Conservation (phyloP, 805 yeast species). For the Myxozyma udenii region DNA sequence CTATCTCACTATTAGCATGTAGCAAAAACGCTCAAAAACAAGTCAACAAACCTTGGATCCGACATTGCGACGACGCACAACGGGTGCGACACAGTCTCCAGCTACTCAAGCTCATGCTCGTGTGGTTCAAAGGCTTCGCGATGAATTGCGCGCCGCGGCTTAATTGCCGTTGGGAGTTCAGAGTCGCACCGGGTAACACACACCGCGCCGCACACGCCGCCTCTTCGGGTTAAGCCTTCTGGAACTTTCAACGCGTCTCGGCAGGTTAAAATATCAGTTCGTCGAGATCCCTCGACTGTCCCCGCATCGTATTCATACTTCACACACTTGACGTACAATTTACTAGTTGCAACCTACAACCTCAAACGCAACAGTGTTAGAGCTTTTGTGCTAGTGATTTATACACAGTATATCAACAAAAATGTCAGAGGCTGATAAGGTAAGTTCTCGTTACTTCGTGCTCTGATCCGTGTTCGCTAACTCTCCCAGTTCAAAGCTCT, state of each 20-base stretch:
- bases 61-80: constrained; percentile 4
- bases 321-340: too few species aligned
- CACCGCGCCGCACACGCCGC: not conserved
- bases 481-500: constrained; percentile 60
- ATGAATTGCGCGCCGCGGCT: too few species aligned
- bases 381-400: too few species aligned
- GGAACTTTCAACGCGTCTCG: constrained; percentile 6
- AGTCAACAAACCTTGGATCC: constrained; percentile 11
- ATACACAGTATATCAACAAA: too few species aligned
- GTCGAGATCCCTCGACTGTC: not conserved
- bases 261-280: too few species aligned
- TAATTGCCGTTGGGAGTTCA: too few species aligned
- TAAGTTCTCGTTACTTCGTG: constrained; percentile 1
- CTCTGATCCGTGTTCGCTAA: not conserved
- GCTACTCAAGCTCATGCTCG: not conserved
- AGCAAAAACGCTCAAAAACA: not conserved
- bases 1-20: constrained; percentile 1
- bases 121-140: too few species aligned
- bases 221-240: constrained; percentile 1
- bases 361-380: too few species aligned
- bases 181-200: not conserved
- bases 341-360: too few species aligned
- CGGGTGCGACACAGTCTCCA: not conserved
- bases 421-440: constrained; percentile 25
- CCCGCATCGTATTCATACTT: too few species aligned